Base-by-base conservation (phyloP, 2,329 filamentous ascomycete genomes). In the Hyphodiscus sp. region DNA sequence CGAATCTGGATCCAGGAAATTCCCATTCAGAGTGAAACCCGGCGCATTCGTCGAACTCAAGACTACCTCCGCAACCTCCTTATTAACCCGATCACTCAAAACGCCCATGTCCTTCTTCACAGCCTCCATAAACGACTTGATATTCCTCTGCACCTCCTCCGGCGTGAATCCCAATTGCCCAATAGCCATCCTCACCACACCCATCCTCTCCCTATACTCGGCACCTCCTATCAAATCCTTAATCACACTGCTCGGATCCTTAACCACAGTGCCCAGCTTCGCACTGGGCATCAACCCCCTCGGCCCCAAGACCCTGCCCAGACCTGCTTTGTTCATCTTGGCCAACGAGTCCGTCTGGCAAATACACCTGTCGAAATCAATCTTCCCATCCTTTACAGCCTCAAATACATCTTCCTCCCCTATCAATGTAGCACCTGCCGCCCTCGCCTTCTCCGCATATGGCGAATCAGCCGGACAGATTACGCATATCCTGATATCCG, bases 151-250 rank as follows among this genome's bases (percentile, higher is more conserved):
- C 73, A 99, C 73, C 78, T 94, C 83, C 64, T 94, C 85, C 2
- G 94, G 91, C 7, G 89, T 89, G 73, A 95, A 95, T 1, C 82
- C 87, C 67, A 99, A 72, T 73, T 96, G 91, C 5, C 92, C 94
- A 57, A 99, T 81, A n/a, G 91, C 86, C 77, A 97, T 81, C 55
- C 91, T 80, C 52, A 99, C 82, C 29, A 94, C 89, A 16, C 91
- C 94, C 61, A 85, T 72, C 61, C 86, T 80, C 75, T 99, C 94
- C 67, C 90, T 83, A 74, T 96, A 99, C 62, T 91, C 84, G 50
- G 85, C 88, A 51, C 85, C 89, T 57, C 92, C 91, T 15, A 90
- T 83, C 71, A 96, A 83, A 61, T 92, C 89, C 64, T 81, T 82
- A 65, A 99, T 87, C 33, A 84, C 79, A n/a, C 76, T 71, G 51